Base-by-base conservation (phyloP, 805 yeast genomes). In the Tetrapisispora namnaoensis region DNA sequence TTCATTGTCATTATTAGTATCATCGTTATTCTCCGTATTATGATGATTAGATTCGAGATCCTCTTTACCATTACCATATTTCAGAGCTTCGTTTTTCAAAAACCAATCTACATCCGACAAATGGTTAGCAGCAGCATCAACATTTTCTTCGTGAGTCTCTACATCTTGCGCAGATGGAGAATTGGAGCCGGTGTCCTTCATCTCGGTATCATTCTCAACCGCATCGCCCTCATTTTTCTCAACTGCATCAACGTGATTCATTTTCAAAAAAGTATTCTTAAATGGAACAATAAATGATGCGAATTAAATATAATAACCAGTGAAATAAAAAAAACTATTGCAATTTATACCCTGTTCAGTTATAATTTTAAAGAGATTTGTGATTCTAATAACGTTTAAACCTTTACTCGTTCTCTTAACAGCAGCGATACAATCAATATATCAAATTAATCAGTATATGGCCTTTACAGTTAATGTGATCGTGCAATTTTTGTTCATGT, bases 51-150 rank as follows among this genome's bases (percentile, higher is more conserved):
- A 24, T 21, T 42, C 42, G 16, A 42, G 36, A 17, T 40, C 44
- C 21, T 39, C 44, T 18, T 45, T 44, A 20, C 35, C 45, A 20
- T 51, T 51, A 32, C 35, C 21, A 45, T 54, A 57, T 24, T 52
- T 56, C 16, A 35, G 14, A 39, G 41, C 45, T 34, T 57, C 59
- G 42, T 56, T 58, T 34, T 53, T 54, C 34, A 59, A 49, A 47
- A 53, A 59, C 63, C 62, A 59, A 24, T 57, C 58, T 53, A 58
- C 56, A 44, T 56, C 60, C 17, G 49, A 35, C 3, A 22, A 32
- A 39, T 49, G 46, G 27, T 48, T 51, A 37, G 43, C 20, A 27
- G 43, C 22, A 17, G 43, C 44, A 9, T 30, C 37, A 5, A 10
- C 37, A 44, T 47, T 46, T 38, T 46, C 47, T 20, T 46, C 44